A percentile compares a stretch with the other conserved stretches of the same genome.
Conservation (phyloP, 2,329 filamentous ascomycete genomes). For the Scedosporium apiospermum region DNA sequence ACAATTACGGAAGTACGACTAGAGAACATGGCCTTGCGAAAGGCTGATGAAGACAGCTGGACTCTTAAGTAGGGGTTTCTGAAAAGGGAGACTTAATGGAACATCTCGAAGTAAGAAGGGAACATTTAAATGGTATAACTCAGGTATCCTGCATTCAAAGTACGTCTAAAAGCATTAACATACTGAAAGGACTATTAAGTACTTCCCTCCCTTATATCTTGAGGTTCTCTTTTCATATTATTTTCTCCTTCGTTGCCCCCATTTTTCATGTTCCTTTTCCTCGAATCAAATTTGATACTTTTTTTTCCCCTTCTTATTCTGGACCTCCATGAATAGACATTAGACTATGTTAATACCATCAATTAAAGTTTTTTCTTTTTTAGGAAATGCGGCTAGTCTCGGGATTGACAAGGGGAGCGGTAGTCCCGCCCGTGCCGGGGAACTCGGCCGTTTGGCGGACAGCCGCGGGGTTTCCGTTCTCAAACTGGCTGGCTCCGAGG, state of each 20-base stretch:
- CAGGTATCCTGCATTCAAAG: no score
- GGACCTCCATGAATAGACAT: neutral
- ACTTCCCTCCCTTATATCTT: neutral
- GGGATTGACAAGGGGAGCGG: neutral
- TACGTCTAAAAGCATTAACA: no score
- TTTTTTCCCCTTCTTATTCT: neutral
- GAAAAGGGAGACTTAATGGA: no score
- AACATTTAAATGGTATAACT: no score
- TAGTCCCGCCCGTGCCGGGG: neutral
- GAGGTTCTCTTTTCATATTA: neutral
- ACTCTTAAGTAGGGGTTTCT: no score
- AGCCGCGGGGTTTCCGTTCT: neutral
- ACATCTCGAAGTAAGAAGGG: no score
- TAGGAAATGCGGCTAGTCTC: neutral
- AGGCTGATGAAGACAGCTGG: no score
- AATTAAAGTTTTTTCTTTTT: neutral
- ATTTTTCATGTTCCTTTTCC: neutral
- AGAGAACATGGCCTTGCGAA: no score
- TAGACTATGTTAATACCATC: neutral
- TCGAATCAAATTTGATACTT: neutral
- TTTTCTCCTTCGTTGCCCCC: neutral
- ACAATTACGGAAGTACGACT: no score
- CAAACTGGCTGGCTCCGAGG: neutral
- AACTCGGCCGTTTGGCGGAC: neutral
- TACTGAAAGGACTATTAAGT: no score